phyloP scores from a whole-genome alignment of 306 rosid genomes.

The Dryas octopetala region DNA sequence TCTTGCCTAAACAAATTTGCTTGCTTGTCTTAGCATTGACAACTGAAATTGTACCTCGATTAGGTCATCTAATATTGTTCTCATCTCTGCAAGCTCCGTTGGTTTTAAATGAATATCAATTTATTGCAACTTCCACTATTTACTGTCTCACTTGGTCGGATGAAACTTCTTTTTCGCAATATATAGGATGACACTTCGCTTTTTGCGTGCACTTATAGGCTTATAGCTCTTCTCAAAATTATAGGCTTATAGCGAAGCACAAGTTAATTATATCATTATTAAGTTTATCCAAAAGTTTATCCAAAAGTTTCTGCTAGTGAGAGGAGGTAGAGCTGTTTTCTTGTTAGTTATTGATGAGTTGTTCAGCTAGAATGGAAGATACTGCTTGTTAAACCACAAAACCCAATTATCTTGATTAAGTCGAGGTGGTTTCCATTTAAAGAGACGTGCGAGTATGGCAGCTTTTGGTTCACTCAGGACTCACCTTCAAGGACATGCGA shows the following conservation, averaged over 20 bases:
- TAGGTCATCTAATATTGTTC: slow-evolving; percentile 21
- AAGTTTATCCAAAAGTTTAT: too few relatives aligned
- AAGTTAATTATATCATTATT: neutral
- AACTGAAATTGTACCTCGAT: slow-evolving; percentile 31
- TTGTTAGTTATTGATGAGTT: too few relatives aligned
- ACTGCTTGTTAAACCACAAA: too few relatives aligned
- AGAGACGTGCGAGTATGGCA: neutral
- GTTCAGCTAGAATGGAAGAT: too few relatives aligned
- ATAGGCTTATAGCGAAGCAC: neutral
- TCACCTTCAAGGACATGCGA: neutral
- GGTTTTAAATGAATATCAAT: slow-evolving; percentile 20
- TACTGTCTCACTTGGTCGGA: neutral
- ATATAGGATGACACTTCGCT: neutral
- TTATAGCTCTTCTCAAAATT: too few relatives aligned
- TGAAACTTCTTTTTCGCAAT: neutral
- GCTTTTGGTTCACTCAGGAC: neutral
- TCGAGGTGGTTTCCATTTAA: too few relatives aligned
- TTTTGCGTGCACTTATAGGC: neutral
- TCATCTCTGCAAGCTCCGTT: slow-evolving; percentile 20
- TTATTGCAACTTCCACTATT: slow-evolving; percentile 16
- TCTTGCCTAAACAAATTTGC: slow-evolving; percentile 40
- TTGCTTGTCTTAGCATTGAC: slow-evolving; percentile 18
- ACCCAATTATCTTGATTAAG: too few relatives aligned
- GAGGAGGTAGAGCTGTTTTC: too few relatives aligned
- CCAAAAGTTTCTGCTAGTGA: too few relatives aligned